Evolutionary conservation across 2,329 filamentous ascomycete genomes (phyloP).

Genomic region (Calycina herbarum): DNA sequence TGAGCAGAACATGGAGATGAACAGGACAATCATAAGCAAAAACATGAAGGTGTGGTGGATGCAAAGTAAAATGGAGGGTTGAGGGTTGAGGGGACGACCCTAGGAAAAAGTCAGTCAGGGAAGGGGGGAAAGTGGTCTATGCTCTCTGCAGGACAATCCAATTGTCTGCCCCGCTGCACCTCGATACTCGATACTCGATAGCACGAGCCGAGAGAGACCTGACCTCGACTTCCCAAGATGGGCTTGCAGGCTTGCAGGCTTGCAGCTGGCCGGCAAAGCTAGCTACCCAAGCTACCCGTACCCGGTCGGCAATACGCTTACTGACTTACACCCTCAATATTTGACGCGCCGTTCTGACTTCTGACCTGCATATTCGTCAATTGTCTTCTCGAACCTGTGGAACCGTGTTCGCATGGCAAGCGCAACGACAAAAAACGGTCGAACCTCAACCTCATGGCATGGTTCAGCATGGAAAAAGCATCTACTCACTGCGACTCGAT

Average conservation of each 20-base stretch:
- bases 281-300: slow-evolving; percentile 12
- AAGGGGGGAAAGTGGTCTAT: slow-evolving; percentile 18
- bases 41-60: slow-evolving; percentile 1
- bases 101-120: background rate
- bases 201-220: slow-evolving; percentile 20
- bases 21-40: background rate
- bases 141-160: slow-evolving; percentile 28
- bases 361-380: slow-evolving; percentile 12
- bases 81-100: background rate
- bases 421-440: slow-evolving; percentile 6
- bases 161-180: slow-evolving; percentile 21
- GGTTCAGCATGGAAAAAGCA: background rate
- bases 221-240: slow-evolving; percentile 22
- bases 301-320: slow-evolving; percentile 6
- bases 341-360: slow-evolving; percentile 8
- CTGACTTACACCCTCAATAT: slow-evolving; percentile 7
- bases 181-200: slow-evolving; percentile 16
- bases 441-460: slow-evolving; percentile 21
- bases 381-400: slow-evolving; percentile 11
- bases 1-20: background rate
- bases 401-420: slow-evolving; percentile 6
- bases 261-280: slow-evolving; percentile 8
- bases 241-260: slow-evolving; percentile 5
- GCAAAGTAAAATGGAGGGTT: background rate
- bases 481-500: background rate